Percentiles rank a stretch among this genome's conserved stretches.
Conservation (phyloP, 177 flowering plant species). For the Vitis hybrid region DNA sequence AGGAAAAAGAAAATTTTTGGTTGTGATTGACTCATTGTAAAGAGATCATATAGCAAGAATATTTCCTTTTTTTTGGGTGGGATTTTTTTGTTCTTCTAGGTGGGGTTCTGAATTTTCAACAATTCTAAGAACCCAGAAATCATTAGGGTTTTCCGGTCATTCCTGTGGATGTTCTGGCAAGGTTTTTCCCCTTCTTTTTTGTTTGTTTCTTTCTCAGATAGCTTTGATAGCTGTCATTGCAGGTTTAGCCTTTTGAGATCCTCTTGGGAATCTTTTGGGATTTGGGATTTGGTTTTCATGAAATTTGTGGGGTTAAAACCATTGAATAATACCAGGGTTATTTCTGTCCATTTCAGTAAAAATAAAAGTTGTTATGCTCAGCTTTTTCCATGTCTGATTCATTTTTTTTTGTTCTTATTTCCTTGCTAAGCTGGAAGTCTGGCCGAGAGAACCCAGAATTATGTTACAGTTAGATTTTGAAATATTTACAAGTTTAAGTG, state of each 20-base stretch:
- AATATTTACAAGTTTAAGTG: too few species aligned
- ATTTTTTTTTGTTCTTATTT: too few species aligned
- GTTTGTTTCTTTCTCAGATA: background rate
- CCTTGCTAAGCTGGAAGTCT: too few species aligned
- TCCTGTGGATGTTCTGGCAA: slow-evolving; percentile 15
- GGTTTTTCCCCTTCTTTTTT: background rate
- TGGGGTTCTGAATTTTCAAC: too few species aligned
- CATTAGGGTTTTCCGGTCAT: background rate
- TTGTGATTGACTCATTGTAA: background rate
- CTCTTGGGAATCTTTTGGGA: slow-evolving; percentile 12
- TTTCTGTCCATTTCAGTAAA: slow-evolving; percentile 18
- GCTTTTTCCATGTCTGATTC: background rate
- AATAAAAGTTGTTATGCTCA: slow-evolving; percentile 2
- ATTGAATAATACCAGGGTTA: background rate
- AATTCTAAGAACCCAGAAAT: background rate
- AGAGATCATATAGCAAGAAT: background rate
- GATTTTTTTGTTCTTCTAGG: too few species aligned
- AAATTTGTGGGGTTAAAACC: background rate
- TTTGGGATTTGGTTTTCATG: slow-evolving; percentile 14
- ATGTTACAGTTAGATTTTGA: too few species aligned
- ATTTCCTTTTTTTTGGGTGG: too few species aligned
- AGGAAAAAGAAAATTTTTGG: background rate
- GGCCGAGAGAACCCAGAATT: too few species aligned
- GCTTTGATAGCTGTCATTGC: background rate
- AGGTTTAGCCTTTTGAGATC: slow-evolving; percentile 15